Base-by-base conservation (phyloP, 345 rosid species). In the Lepidium aucheri region DNA sequence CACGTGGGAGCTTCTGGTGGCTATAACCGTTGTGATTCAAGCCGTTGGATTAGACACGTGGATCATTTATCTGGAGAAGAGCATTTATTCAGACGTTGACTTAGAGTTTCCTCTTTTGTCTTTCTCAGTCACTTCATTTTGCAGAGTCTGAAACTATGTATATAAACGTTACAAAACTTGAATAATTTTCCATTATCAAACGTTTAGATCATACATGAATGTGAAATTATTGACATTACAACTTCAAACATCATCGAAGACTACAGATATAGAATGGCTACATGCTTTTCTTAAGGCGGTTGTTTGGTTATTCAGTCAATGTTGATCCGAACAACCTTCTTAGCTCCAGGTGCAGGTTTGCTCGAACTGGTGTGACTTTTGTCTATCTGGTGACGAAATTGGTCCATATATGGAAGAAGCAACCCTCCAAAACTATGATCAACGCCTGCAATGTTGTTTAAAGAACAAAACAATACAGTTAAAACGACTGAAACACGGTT, bases 51-150 rank as follows among this genome's bases (percentile, higher is more conserved):
- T 52, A 89, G 72, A 75, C 88, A 75, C 43, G 57, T 86, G 11
- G 95, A 89, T 77, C 80, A 57, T 61, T 74, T 22, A 11, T 86
- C 98, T 0, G 98, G 97, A 2, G 96, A 87, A 74, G 96, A 86
- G 63, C 90, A 87, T 42, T 33, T 89, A 39, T 84, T 84, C 41
- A 80, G 94, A 26, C 68, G 77, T 45, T 63, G 59, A 69, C 39
- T 4, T 0, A 1, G 16, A 5, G 11, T 54, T 38, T 6, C 38
- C 39, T 7, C 24, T 53, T 67, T 60, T 39, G 13, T 22, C 39
- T 14, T 18, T 53, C 6, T 11, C 3, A 8, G 1, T 10, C 35
- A 15, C 28, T 44, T 58, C 36, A 33, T 47, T 47, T 51, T 72
- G 18, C 18, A 4, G 39, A 39, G 68, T n/a, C 15, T 9, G 5